Conservation (phyloP, 2,329 filamentous ascomycete genomes). For the Mycosphaerelloides madeirae region DNA sequence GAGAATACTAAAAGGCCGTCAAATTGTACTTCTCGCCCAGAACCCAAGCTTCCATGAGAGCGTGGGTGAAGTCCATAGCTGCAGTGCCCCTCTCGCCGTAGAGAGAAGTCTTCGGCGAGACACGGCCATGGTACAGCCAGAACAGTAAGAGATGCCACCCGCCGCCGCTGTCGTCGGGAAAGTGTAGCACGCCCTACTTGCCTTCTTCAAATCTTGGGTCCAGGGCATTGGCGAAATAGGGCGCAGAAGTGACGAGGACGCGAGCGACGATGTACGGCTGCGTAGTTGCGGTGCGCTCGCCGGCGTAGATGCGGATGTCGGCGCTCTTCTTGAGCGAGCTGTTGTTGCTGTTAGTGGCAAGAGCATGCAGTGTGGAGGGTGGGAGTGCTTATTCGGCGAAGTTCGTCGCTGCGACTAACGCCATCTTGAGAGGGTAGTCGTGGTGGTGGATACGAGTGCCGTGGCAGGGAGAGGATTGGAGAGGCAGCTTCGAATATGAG, state of each 20-base stretch:
- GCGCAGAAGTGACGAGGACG: not conserved
- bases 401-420: too few relatives aligned
- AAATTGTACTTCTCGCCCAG: not conserved
- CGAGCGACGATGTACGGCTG: not conserved
- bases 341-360: too few relatives aligned
- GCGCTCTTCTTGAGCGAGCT: not conserved
- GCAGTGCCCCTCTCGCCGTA: too few relatives aligned
- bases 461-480: too few relatives aligned
- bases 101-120: not conserved
- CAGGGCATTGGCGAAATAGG: not conserved
- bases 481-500: too few relatives aligned
- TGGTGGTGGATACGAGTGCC: not conserved
- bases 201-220: conserved; percentile 3
- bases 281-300: not conserved
- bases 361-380: too few relatives aligned
- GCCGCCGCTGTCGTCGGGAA: conserved; percentile 3
- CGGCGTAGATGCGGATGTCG: not conserved
- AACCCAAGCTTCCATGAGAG: not conserved
- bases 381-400: too few relatives aligned
- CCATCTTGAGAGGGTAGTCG: not conserved
- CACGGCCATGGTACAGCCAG: not conserved
- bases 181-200: conserved; percentile 1
- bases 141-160: conserved; percentile 2
- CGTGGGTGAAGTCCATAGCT: not conserved
- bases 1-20: too few relatives aligned